Evolutionary conservation across 2,329 filamentous ascomycete species (phyloP).

Genomic region (Microdochium bolleyi): DNA sequence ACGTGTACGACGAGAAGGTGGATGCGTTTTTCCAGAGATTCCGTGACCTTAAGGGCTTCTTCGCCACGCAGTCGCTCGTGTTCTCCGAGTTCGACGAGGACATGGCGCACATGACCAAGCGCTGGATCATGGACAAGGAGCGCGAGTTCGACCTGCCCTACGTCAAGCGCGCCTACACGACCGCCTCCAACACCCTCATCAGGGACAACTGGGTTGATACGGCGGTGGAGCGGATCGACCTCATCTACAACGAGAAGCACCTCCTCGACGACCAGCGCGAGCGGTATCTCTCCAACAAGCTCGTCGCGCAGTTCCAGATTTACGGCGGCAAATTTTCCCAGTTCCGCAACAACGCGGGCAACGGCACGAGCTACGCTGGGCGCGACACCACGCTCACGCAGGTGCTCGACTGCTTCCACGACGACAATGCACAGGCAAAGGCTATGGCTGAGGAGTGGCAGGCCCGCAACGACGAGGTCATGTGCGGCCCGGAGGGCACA

Average conservation of each 20-base stretch:
- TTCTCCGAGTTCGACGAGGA: constrained; percentile 24
- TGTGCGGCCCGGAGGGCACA: constrained; percentile 19
- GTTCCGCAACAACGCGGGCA: constrained; percentile 29
- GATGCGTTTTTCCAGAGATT: constrained; percentile 30
- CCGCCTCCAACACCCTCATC: constrained; percentile 29
- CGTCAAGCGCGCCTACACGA: constrained; percentile 36
- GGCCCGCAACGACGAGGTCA: constrained; percentile 26
- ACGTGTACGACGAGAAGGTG: constrained; percentile 22
- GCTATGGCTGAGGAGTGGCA: constrained; percentile 31
- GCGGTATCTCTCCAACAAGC: constrained; percentile 27
- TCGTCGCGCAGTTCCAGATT: constrained; percentile 35
- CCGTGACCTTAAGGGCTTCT: constrained; percentile 8
- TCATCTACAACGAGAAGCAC: constrained; percentile 11
- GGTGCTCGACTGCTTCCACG: constrained; percentile 36
- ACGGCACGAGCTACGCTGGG: constrained; percentile 39
- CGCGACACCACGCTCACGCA: constrained; percentile 31
- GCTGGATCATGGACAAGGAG: constrained; percentile 36
- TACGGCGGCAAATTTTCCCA: constrained; percentile 34
- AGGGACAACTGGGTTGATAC: constrained; percentile 30
- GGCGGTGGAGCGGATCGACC: constrained; percentile 26
- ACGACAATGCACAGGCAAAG: constrained; percentile 17
- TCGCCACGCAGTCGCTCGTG: background rate
- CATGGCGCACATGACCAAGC: constrained; percentile 34
- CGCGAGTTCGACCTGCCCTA: constrained; percentile 41
- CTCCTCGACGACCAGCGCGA: constrained; percentile 15